A percentile compares a stretch with the other conserved stretches of the same genome.
These are phyloP conservation scores for Tremella yokohamensis DNA, from an alignment of 768 basidiomycete genomes.

Conservation along the genomic window DNA sequence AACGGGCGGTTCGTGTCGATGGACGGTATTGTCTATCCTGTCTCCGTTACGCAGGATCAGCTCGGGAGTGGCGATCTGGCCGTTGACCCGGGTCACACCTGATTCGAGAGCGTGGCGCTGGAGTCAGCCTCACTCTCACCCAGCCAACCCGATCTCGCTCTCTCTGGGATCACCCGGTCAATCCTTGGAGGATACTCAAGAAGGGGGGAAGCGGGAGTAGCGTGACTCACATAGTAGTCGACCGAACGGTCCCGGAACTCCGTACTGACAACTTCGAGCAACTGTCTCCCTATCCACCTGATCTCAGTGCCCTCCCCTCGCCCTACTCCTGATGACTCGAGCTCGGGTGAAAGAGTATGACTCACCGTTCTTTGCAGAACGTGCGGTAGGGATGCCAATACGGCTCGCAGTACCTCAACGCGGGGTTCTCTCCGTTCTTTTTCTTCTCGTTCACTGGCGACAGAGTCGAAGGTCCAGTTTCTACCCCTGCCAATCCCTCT, in stretches of 20 bases:
- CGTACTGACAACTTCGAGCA: conserved; percentile 86
- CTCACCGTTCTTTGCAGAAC: conserved; percentile 74
- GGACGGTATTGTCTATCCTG: conserved; percentile 85
- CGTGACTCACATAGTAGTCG: conserved; percentile 82
- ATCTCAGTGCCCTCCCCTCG: conserved; percentile 1
- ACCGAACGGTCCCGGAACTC: conserved; percentile 90
- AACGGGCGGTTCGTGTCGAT: conserved; percentile 95
- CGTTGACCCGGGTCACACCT: conserved; percentile 93
- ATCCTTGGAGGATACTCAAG: background rate
- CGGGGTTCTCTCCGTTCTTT: conserved; percentile 51
- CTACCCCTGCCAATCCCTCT: too few relatives aligned
- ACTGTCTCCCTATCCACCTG: conserved; percentile 74
- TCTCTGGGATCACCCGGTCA: background rate
- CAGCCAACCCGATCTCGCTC: background rate
- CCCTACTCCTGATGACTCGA: background rate
- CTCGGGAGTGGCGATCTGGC: conserved; percentile 73
- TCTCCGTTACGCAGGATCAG: conserved; percentile 81
- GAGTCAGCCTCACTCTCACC: background rate
- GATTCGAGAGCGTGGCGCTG: conserved; percentile 74
- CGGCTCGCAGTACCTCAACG: conserved; percentile 74
- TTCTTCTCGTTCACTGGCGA: conserved; percentile 9
- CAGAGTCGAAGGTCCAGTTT: background rate
- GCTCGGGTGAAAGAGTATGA: too few relatives aligned
- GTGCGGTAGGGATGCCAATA: conserved; percentile 92
- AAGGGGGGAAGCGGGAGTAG: background rate